Conservation (phyloP, 2,329 filamentous ascomycete genomes). For the Cladosporium sp. region DNA sequence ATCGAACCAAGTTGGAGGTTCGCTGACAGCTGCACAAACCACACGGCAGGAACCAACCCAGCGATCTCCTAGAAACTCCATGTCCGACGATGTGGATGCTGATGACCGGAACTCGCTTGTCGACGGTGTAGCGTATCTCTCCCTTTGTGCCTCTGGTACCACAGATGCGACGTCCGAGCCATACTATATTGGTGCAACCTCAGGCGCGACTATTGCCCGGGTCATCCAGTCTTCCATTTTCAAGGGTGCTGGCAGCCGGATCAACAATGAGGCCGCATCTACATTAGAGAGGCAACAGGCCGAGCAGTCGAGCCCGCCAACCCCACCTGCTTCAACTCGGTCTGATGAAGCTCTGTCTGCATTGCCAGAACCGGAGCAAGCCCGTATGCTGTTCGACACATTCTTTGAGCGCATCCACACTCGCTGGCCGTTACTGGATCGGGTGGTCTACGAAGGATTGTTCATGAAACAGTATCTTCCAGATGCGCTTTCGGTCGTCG, state of each 20-base stretch:
- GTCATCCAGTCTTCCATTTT: slow-evolving; percentile 11
- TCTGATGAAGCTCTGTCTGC: background rate
- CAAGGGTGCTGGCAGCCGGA: background rate
- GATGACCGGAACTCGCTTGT: slow-evolving; percentile 3
- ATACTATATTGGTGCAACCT: slow-evolving; percentile 10
- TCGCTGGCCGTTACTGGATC: slow-evolving; percentile 11
- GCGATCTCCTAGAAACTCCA: background rate
- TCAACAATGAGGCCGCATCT: background rate
- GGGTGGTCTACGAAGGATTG: slow-evolving; percentile 3
- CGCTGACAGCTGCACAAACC: background rate
- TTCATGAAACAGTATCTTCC: slow-evolving; percentile 4
- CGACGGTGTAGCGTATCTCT: slow-evolving; percentile 10
- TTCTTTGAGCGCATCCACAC: slow-evolving; percentile 13
- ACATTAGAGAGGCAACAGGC: background rate
- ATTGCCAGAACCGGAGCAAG: slow-evolving; percentile 5
- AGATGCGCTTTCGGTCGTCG: background rate
- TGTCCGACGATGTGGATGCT: background rate
- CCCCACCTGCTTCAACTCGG: background rate
- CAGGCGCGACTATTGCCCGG: slow-evolving; percentile 8
- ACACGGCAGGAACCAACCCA: background rate
- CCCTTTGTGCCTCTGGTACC: slow-evolving; percentile 7
- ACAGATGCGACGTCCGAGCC: slow-evolving; percentile 9
- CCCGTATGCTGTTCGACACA: slow-evolving; percentile 4
- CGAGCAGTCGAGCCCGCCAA: background rate
- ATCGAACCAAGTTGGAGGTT: background rate